Evolutionary conservation across 257 asterid species (phyloP), one percentile per base, ranked within the genome.

Genomic region (Rauvolfia tetraphylla): DNA sequence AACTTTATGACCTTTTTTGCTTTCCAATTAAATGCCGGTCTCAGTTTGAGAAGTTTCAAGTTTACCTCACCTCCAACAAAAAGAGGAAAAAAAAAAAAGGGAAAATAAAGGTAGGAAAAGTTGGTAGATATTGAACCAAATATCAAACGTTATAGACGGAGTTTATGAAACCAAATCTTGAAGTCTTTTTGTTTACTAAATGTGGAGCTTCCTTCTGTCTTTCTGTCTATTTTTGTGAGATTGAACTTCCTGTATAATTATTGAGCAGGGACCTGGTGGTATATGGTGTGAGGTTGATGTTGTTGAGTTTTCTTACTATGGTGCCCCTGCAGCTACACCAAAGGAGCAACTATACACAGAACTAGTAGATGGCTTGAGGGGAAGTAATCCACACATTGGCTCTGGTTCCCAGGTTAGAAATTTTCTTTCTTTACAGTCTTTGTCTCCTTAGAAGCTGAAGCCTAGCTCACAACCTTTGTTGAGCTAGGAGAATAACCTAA

Each of bases 271-370:
- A 70, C 99, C 99, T 68, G 99, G 99, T 73, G 98, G 98, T 68
- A 88, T 95, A 78, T 95, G 99, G 98, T 95, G 99, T 80, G 99
- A 90, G 79, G 96, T 95, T 70, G 99, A 95, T 83, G 99, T 95
- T 68, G 97, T 95, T 61, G 99, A 95, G 79, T 95, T 95, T 79
- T 83, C 95, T 79, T 95, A 95, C 86, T 93, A 79, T 82, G 98
- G 99, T 69, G 95, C 89, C 18, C 97, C 99, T 11, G 93, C 95
- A 78, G 90, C 98, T 66, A 88, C 97, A 76, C 97, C 99, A 15
- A 95, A 85, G 75, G 95, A 90, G 81, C 97, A 89, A 79, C 73
- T 85, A 38, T 90, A 86, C 68, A 89, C 96, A 51, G 97, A 95
- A 81, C 97, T 93, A 81, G 97, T 93, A 10, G 99, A 93, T 87